These are phyloP conservation scores for Mucuna pruriens DNA, from an alignment of 306 rosid genomes.

Conservation along the genomic window DNA sequence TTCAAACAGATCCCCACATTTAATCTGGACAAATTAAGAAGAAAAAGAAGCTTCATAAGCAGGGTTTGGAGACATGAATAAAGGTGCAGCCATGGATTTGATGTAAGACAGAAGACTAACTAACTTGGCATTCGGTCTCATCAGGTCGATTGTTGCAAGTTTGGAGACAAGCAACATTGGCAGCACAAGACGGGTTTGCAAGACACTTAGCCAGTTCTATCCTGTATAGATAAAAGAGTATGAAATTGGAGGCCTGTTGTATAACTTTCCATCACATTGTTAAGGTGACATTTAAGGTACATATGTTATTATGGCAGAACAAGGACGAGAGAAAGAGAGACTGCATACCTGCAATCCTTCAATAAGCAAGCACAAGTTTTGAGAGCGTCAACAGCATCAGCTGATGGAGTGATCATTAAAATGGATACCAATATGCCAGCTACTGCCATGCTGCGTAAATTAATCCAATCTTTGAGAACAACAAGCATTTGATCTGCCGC, in stretches of 20 bases:
- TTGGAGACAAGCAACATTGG: constrained; percentile 94
- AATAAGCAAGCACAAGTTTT: constrained; percentile 94
- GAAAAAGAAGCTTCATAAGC: constrained; percentile 32
- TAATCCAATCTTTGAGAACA: constrained; percentile 58
- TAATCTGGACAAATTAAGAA: constrained; percentile 61
- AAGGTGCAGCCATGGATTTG: neutral
- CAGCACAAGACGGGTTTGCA: constrained; percentile 90
- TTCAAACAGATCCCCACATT: constrained; percentile 90
- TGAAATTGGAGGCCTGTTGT: constrained; percentile 5
- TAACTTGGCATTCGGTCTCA: constrained; percentile 95
- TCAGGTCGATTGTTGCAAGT: constrained; percentile 97
- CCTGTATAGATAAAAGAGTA: constrained; percentile 59
- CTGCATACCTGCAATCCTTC: constrained; percentile 86
- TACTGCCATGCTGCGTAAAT: constrained; percentile 50
- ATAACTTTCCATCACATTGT: neutral
- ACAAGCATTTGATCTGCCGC: constrained; percentile 38
- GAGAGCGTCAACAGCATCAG: constrained; percentile 88
- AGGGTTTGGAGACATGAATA: neutral
- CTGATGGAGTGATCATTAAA: constrained; percentile 73
- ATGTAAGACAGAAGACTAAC: constrained; percentile 50
- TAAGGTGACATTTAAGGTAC: neutral
- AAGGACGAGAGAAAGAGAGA: neutral
- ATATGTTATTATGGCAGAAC: neutral
- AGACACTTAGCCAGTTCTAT: constrained; percentile 85
- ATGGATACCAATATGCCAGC: constrained; percentile 58